Evolutionary conservation across 805 yeast genomes (phyloP).

Genomic region (Nakazawaea wickerhamii): DNA sequence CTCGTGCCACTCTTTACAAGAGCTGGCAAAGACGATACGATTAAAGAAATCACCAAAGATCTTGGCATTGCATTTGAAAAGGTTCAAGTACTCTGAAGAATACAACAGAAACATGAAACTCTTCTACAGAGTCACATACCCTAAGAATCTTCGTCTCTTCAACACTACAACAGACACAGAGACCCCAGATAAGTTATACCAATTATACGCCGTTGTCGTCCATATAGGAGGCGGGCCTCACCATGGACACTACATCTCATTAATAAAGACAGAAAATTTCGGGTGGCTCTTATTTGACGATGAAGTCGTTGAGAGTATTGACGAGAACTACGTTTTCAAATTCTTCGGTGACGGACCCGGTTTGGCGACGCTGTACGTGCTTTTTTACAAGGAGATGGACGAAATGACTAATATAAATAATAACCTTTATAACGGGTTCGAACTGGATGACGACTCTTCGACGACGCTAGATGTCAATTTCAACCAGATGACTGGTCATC

Average conservation of each 20-base stretch:
- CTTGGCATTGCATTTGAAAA: conserved; percentile 77
- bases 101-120: conserved; percentile 78
- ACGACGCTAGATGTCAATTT: conserved; percentile 8
- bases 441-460: conserved; percentile 17
- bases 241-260: conserved; percentile 92
- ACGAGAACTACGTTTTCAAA: conserved; percentile 72
- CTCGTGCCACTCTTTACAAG: conserved; percentile 83
- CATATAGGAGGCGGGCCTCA: conserved; percentile 98
- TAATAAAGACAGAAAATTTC: conserved; percentile 68
- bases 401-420: conserved; percentile 28
- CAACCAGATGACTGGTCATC: conserved; percentile 6
- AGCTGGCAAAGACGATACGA: conserved; percentile 86
- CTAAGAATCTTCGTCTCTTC: conserved; percentile 63
- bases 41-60: conserved; percentile 72
- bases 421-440: conserved; percentile 25
- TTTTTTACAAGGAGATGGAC: conserved; percentile 51
- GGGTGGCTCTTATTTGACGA: conserved; percentile 96
- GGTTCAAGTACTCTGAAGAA: conserved; percentile 88
- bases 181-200: conserved; percentile 59
- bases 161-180: conserved; percentile 56
- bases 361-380: conserved; percentile 84
- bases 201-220: conserved; percentile 79
- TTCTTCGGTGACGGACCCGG: conserved; percentile 89
- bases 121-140: conserved; percentile 80
- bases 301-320: conserved; percentile 87